phyloP scores from a whole-genome alignment of 2,329 filamentous ascomycete genomes.

The Diaporthe aspalathi region DNA sequence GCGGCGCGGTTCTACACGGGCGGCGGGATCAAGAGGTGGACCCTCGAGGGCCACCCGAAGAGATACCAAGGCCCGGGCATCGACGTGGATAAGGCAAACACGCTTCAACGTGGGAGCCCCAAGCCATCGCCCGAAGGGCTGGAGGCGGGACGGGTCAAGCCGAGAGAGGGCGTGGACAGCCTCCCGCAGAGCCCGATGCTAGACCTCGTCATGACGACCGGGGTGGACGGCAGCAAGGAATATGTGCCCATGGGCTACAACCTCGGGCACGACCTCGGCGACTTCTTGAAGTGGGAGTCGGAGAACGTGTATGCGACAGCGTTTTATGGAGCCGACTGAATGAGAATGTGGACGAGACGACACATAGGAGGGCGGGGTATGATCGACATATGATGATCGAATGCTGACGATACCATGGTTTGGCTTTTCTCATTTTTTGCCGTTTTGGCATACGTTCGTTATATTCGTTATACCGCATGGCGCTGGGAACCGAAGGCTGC shows the following conservation, averaged over 20 bases:
- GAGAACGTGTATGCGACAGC: conserved; percentile 57
- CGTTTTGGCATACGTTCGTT: not conserved
- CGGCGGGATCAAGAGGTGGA: conserved; percentile 51
- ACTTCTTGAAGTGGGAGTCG: conserved; percentile 69
- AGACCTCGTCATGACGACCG: conserved; percentile 56
- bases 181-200: conserved; percentile 64
- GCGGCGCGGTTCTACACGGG: conserved; percentile 47
- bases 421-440: not conserved
- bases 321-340: conserved; percentile 42
- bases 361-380: not conserved
- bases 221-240: conserved; percentile 52
- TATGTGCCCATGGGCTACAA: conserved; percentile 70
- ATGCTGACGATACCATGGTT: conserved; percentile 1
- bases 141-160: conserved; percentile 36
- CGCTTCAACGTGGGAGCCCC: conserved; percentile 38
- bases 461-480: not conserved
- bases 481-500: not conserved
- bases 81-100: conserved; percentile 43
- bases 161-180: conserved; percentile 53
- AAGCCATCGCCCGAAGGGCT: conserved; percentile 21
- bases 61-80: conserved; percentile 43
- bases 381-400: not conserved
- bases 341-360: not conserved
- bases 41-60: conserved; percentile 50
- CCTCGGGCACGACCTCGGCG: conserved; percentile 67